These are phyloP conservation scores for Lecanicillium sp. DNA, from an alignment of 2,329 filamentous ascomycete genomes.

Conservation along the genomic window DNA sequence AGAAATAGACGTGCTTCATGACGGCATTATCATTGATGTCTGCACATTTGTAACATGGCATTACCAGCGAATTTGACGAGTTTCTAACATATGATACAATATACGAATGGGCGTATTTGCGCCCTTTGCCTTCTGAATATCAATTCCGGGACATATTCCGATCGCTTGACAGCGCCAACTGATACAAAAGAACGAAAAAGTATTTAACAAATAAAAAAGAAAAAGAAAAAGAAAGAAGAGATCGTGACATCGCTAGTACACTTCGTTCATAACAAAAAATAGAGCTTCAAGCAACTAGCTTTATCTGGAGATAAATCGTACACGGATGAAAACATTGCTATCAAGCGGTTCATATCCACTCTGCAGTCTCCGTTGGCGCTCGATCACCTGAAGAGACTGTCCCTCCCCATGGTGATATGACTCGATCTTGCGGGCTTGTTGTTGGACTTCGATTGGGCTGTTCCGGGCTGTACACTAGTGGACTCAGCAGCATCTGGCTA, in stretches of 20 bases:
- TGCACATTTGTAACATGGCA: too few relatives aligned
- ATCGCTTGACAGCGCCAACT: too few relatives aligned
- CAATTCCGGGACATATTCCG: too few relatives aligned
- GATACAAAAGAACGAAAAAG: neutral
- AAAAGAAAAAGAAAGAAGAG: neutral
- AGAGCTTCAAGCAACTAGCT: conserved; percentile 1
- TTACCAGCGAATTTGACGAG: neutral
- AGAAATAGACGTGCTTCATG: conserved; percentile 18
- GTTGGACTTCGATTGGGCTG: conserved; percentile 6
- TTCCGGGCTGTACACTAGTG: conserved; percentile 42
- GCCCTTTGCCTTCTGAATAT: too few relatives aligned
- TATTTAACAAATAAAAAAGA: neutral
- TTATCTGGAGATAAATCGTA: neutral
- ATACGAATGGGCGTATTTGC: too few relatives aligned
- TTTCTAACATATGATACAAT: too few relatives aligned
- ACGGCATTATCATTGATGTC: neutral
- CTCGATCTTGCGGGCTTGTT: conserved; percentile 5
- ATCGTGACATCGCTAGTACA: too few relatives aligned
- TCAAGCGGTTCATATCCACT: conserved; percentile 20
- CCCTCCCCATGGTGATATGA: conserved; percentile 2
- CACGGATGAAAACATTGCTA: neutral
- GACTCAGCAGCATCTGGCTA: conserved; percentile 34
- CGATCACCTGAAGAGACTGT: neutral
- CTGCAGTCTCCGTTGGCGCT: conserved; percentile 12
- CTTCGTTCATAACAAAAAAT: conserved; percentile 1